Base-by-base conservation (phyloP, 208 protist species). In the Vickermania ingenoplastis region DNA sequence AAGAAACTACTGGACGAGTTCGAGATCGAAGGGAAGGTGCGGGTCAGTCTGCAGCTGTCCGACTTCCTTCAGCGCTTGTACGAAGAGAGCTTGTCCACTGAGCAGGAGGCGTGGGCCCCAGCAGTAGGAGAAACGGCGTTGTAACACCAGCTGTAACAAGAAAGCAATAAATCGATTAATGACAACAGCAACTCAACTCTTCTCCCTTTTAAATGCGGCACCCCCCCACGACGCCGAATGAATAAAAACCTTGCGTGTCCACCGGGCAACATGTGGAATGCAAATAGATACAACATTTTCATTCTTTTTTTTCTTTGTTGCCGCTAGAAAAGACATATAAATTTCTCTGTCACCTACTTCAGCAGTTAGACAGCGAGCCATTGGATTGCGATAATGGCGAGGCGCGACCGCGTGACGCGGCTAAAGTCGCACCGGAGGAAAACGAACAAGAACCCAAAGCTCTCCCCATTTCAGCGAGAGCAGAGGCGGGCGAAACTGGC, bases 1-100 rank as follows among this genome's bases (percentile, higher is more conserved):
- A 93, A 93, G 69, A 63, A 86, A 57, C 73, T 93, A 31, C 74
- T 93, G 2, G 83, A 90, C 59, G 78, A 93, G 71, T 91, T 93
- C 56, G 78, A 80, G 31, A 60, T 89, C 22, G 81, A 79, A 4
- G 53, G 71, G 0, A 69, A 75, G 25, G 57, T 93, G 59, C 80
- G 86, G n/a, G 77, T 93, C 3, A 61, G 67, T 1, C 64, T 93
- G 17, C 69, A 61, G 51, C 56, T 93, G 21, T 75, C 81, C 14
- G 86, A 91, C 48, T 28, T 50, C 13, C 67, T 77, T 7, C 31
- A 67, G 1, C 69, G 69, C 17, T 31, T 59, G 23, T 75, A 79
- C 65, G 49, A 41, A 5, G 76, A 75, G 1, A 79, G 79, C 54
- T n/a, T 81, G n/a, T 59, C 55, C 7, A 62, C 67, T 0, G 63